Conservation (phyloP, 768 basidiomycete species). For the Scleroderma citrinum region DNA sequence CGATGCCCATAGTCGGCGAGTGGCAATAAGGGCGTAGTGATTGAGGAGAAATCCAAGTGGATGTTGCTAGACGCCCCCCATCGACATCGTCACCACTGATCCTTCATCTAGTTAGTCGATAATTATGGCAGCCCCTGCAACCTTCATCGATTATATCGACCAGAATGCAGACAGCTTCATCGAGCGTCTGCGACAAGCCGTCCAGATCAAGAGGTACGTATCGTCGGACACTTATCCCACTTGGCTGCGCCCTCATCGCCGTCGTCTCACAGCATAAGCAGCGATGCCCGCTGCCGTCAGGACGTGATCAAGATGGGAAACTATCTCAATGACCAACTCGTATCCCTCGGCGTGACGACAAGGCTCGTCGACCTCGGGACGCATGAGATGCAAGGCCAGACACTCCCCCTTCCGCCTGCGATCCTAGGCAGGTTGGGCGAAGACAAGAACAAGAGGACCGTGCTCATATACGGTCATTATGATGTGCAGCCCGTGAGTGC, state of each 20-base stretch:
- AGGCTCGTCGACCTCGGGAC: constrained; percentile 69
- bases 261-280: constrained; percentile 48
- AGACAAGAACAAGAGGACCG: constrained; percentile 88
- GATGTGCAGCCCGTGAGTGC: constrained; percentile 89
- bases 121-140: constrained; percentile 30
- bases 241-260: neutral
- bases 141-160: constrained; percentile 52
- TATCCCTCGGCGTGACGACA: constrained; percentile 72
- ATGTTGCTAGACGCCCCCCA: too few relatives aligned
- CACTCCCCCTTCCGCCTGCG: constrained; percentile 71
- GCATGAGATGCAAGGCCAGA: constrained; percentile 67
- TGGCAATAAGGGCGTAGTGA: too few relatives aligned
- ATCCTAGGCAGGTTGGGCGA: constrained; percentile 78
- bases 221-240: neutral
- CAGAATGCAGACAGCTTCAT: constrained; percentile 69
- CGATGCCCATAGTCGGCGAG: too few relatives aligned
- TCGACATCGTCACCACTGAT: too few relatives aligned
- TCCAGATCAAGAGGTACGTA: constrained; percentile 71
- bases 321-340: constrained; percentile 73
- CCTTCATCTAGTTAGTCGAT: too few relatives aligned
- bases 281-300: constrained; percentile 62
- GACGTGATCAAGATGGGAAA: constrained; percentile 84
- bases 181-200: constrained; percentile 70
- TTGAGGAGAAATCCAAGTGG: too few relatives aligned
- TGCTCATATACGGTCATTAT: constrained; percentile 91